These are phyloP conservation scores for Posidonia australis DNA, from an alignment of 106 monocot genomes.

Conservation along the genomic window DNA sequence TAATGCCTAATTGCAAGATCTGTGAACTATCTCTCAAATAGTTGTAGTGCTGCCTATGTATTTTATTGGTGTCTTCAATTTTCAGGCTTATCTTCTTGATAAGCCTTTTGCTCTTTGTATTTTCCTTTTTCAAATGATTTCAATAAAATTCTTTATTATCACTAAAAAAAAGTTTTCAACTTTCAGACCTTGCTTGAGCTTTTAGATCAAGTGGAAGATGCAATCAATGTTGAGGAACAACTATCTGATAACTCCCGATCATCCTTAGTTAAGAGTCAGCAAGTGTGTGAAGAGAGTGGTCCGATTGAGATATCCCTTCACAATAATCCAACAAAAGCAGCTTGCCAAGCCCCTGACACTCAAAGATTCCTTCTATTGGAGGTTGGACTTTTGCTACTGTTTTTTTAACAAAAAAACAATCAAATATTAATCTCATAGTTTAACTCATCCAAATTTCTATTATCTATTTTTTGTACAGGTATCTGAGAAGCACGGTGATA, in stretches of 20 bases:
- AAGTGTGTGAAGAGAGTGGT: background rate
- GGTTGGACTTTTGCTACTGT: constrained; percentile 25
- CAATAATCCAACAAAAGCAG: constrained; percentile 10
- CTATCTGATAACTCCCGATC: constrained; percentile 1
- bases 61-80: too few relatives aligned
- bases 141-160: too few relatives aligned
- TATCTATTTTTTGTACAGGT: constrained; percentile 31
- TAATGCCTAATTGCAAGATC: too few relatives aligned
- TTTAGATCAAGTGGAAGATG: constrained; percentile 94
- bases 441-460: background rate
- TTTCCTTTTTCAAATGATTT: too few relatives aligned
- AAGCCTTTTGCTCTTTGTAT: too few relatives aligned
- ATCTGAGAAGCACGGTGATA: constrained; percentile 52
- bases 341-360: constrained; percentile 7
- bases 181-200: constrained; percentile 71
- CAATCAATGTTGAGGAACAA: constrained; percentile 49
- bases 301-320: background rate
- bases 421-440: background rate
- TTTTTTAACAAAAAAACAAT: background rate
- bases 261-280: background rate
- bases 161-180: too few relatives aligned
- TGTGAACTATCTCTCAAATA: too few relatives aligned
- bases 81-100: too few relatives aligned
- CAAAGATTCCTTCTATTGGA: constrained; percentile 78
- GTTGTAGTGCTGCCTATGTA: too few relatives aligned